A percentile compares a stretch with the other conserved stretches of the same genome.
These are phyloP conservation scores for Aspergillus glaucus DNA, from an alignment of 2,329 filamentous ascomycete species.

Conservation along the genomic window DNA sequence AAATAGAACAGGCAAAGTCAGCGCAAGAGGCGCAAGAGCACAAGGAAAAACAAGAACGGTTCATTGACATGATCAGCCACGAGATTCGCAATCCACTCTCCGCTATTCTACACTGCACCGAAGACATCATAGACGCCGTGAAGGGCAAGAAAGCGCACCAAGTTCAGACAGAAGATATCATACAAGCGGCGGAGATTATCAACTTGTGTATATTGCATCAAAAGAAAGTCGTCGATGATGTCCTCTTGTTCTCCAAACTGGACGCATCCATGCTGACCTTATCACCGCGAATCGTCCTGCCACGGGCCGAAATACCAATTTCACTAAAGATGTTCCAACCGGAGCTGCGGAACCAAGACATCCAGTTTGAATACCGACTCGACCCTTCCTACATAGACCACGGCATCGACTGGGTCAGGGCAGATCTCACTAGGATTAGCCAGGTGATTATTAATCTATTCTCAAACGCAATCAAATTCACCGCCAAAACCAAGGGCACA, in stretches of 20 bases:
- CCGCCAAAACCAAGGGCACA: constrained; percentile 43
- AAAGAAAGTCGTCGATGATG: constrained; percentile 71
- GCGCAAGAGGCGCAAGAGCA: constrained; percentile 76
- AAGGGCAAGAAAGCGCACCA: constrained; percentile 3
- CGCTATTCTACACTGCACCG: constrained; percentile 54
- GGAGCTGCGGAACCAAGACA: constrained; percentile 63
- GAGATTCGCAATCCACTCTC: constrained; percentile 54
- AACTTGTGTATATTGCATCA: constrained; percentile 73
- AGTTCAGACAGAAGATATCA: constrained; percentile 51
- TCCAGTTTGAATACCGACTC: constrained; percentile 59
- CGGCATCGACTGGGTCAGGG: constrained; percentile 57
- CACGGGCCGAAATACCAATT: constrained; percentile 58
- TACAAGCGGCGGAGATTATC: constrained; percentile 72
- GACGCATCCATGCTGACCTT: constrained; percentile 69
- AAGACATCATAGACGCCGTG: constrained; percentile 33
- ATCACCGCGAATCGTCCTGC: constrained; percentile 63
- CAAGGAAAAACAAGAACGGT: constrained; percentile 73
- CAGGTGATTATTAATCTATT: constrained; percentile 76
- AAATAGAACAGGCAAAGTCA: constrained; percentile 69
- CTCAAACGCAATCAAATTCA: constrained; percentile 79
- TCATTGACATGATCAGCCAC: constrained; percentile 65
- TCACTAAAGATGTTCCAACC: constrained; percentile 74
- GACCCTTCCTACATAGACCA: constrained; percentile 56
- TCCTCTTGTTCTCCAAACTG: constrained; percentile 67
- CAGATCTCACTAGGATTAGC: constrained; percentile 68